Base-by-base conservation (phyloP, 2,329 filamentous ascomycete species). In the Fusarium falciforme region DNA sequence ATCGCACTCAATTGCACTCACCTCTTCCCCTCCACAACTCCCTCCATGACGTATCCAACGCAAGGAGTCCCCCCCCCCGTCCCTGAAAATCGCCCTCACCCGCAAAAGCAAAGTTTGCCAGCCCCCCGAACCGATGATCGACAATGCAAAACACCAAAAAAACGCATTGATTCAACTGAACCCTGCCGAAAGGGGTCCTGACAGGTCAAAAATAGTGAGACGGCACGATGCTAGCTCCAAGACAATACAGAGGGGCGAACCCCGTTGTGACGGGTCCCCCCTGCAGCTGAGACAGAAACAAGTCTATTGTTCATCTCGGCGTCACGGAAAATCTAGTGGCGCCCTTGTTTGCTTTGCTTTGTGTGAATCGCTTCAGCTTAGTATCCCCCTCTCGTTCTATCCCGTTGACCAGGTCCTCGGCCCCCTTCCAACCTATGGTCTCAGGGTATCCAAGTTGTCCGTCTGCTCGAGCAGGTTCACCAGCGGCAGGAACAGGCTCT, bases 401-500 rank as follows among this genome's bases (percentile, higher is more conserved):
- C 27, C 33, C 40, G 38, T 35, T 14, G 16, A 57, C 27, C 40
- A 14, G 29, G 10, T 17, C 14, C 14, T 52, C 27, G 20, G 40
- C 16, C 12, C n/a, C 33, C 38, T n/a, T 47, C 17, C 17, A 42
- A 6, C 29, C 27, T 66, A 67, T 20, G 59, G 61, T 59, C 68
- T 75, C 58, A 82, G 65, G 10, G 68, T 47, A 1, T 76, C 62
- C 27, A 81, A 33, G 60, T 74, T 66, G 1, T 61, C 25, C 12
- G 71, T 76, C 47, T 80, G 71, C 36, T 77, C 67, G 3, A 84
- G 44, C 1, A 84, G 73, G 25, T 82, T 72, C 7, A 76, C 62
- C 64, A 84, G 25, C 0, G 83, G 83, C 7, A 82, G 65, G 58
- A 84, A 84, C 20, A 84, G 61, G 12, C 68, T 69, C 14, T 76